Conservation (phyloP, 345 rosid genomes). For the Bretschneidera sinensis region DNA sequence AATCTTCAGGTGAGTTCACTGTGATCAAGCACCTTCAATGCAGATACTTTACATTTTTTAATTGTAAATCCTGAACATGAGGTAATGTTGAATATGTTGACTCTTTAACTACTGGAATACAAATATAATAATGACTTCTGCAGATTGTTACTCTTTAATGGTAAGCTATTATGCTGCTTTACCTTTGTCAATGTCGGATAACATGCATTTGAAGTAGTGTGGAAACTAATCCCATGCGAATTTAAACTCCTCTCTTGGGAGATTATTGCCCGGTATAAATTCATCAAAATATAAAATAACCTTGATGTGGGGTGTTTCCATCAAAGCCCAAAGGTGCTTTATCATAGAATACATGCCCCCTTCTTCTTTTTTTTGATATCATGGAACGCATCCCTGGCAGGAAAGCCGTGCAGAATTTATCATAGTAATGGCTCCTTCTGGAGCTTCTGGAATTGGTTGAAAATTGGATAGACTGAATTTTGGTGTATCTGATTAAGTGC, state of each 20-base stretch:
- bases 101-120: too few relatives aligned
- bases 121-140: too few relatives aligned
- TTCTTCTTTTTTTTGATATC: too few relatives aligned
- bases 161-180: neutral
- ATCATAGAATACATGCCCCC: too few relatives aligned
- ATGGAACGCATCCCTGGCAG: too few relatives aligned
- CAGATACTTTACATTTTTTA: neutral
- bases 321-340: too few relatives aligned
- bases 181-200: neutral
- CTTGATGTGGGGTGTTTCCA: too few relatives aligned
- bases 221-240: neutral
- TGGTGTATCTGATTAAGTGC: slow-evolving; percentile 4
- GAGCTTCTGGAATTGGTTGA: neutral
- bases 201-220: neutral
- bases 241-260: neutral
- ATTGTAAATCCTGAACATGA: neutral
- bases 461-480: neutral
- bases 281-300: too few relatives aligned
- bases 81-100: slow-evolving; percentile 1
- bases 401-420: neutral
- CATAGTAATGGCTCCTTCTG: neutral
- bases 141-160: neutral
- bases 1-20: slow-evolving; percentile 58
- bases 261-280: too few relatives aligned
- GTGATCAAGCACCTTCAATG: slow-evolving; percentile 9